Evolutionary conservation across 2,329 filamentous ascomycete genomes (phyloP).

Genomic region (Trichoderma sp.): DNA sequence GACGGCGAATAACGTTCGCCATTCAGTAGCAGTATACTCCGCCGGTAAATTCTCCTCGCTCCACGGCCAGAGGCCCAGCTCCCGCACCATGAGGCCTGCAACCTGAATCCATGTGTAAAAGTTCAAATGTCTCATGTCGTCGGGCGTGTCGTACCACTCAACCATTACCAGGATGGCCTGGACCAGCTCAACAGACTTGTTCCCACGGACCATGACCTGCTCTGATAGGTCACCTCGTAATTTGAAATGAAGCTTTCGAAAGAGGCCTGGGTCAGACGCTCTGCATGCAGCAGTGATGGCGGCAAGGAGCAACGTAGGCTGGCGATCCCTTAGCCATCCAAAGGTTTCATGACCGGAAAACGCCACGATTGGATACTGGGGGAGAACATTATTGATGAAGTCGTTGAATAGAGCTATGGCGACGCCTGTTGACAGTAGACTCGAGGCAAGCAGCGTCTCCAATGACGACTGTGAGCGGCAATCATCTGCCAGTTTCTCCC

Average conservation of each 20-base stretch:
- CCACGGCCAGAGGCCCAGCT: neutral
- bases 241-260: neutral
- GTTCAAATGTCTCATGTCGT: neutral
- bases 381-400: neutral
- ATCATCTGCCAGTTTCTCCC: neutral
- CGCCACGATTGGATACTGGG: neutral
- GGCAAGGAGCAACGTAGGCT: neutral
- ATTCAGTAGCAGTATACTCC: neutral
- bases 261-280: neutral
- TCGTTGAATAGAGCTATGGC: neutral
- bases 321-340: neutral
- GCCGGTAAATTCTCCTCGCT: neutral
- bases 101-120: neutral
- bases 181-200: neutral
- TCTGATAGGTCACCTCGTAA: neutral
- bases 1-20: neutral
- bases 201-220: neutral
- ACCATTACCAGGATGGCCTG: neutral
- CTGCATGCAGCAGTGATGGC: neutral
- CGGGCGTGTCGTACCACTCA: neutral
- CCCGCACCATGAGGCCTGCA: neutral
- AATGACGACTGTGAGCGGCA: neutral
- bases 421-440: neutral
- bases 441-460: neutral
- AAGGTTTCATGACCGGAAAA: neutral